A percentile compares a stretch with the other conserved stretches of the same genome.
Evolutionary conservation across 2,329 filamentous ascomycete genomes (phyloP).

Genomic region (Clonostachys chloroleuca): DNA sequence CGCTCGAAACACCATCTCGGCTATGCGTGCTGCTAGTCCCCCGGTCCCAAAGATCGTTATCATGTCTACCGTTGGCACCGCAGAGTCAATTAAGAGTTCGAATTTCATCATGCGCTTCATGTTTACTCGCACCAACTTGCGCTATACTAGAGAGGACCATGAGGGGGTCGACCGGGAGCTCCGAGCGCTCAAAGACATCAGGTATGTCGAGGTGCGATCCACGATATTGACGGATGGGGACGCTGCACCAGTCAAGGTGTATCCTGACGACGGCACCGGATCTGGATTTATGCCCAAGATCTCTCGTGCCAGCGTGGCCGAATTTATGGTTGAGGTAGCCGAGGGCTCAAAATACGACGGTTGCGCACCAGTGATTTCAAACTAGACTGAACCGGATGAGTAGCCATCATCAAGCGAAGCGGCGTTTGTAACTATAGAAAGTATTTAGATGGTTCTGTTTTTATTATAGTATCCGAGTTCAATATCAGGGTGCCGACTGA

Average conservation of each 20-base stretch:
- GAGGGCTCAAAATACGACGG: constrained; percentile 30
- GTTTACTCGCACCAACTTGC: constrained; percentile 38
- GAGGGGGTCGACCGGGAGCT: constrained; percentile 32
- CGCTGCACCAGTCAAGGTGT: constrained; percentile 25
- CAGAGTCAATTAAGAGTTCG: constrained; percentile 30
- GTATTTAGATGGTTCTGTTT: too few species aligned
- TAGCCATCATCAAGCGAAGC: too few species aligned
- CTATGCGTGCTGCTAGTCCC: constrained; percentile 28
- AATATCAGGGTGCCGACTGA: too few species aligned
- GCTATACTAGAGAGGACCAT: constrained; percentile 37
- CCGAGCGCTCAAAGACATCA: constrained; percentile 7
- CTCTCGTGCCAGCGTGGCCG: constrained; percentile 31
- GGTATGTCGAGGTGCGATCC: constrained; percentile 31
- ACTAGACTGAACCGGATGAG: constrained; percentile 10
- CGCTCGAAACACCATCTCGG: constrained; percentile 24
- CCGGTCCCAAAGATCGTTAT: constrained; percentile 31
- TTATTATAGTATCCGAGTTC: too few species aligned
- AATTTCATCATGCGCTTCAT: constrained; percentile 31
- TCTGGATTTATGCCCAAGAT: constrained; percentile 29
- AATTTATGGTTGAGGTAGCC: constrained; percentile 33
- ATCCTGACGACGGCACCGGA: constrained; percentile 29
- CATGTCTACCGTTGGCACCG: constrained; percentile 41
- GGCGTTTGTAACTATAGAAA: too few species aligned
- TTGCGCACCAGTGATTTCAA: constrained; percentile 35
- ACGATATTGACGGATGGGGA: constrained; percentile 33